Evolutionary conservation across 1,284 basidiomycete species (phyloP).

Genomic region (Inonotus hispidus): DNA sequence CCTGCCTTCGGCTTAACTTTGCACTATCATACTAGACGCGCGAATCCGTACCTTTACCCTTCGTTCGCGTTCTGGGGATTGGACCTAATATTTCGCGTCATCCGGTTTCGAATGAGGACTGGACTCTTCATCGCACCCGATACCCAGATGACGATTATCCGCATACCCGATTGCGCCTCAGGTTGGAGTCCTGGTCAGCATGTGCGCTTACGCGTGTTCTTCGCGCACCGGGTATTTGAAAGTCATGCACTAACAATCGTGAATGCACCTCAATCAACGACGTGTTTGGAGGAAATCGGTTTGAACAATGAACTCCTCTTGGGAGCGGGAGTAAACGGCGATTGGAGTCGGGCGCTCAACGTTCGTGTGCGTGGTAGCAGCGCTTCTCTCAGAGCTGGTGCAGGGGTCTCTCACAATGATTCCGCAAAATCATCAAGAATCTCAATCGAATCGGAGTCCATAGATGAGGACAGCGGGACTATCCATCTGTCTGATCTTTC

Average conservation of each 20-base stretch:
- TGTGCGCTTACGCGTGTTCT: slow-evolving; percentile 67
- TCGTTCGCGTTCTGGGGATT: slow-evolving; percentile 75
- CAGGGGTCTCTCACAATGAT: slow-evolving; percentile 1
- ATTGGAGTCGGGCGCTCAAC: slow-evolving; percentile 64
- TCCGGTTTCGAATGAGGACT: slow-evolving; percentile 70
- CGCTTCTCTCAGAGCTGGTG: slow-evolving; percentile 14
- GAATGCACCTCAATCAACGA: slow-evolving; percentile 54
- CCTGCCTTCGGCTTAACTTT: slow-evolving; percentile 73
- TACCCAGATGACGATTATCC: slow-evolving; percentile 67
- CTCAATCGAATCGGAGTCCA: slow-evolving; percentile 14
- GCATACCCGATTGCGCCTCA: slow-evolving; percentile 60
- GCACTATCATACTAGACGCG: slow-evolving; percentile 76
- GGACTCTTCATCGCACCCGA: slow-evolving; percentile 60
- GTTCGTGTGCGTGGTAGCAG: slow-evolving; percentile 31
- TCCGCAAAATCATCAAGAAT: not conserved
- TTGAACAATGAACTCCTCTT: slow-evolving; percentile 42
- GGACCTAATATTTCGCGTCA: slow-evolving; percentile 65
- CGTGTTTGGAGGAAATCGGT: slow-evolving; percentile 36
- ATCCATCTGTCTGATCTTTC: not conserved
- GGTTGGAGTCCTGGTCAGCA: slow-evolving; percentile 82
- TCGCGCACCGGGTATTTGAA: slow-evolving; percentile 62
- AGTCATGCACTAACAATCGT: slow-evolving; percentile 75
- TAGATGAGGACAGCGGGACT: not conserved
- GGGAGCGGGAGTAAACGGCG: slow-evolving; percentile 53
- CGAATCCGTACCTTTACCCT: slow-evolving; percentile 74